Base-by-base conservation (phyloP, 306 rosid genomes). In the Purshia tridentata region DNA sequence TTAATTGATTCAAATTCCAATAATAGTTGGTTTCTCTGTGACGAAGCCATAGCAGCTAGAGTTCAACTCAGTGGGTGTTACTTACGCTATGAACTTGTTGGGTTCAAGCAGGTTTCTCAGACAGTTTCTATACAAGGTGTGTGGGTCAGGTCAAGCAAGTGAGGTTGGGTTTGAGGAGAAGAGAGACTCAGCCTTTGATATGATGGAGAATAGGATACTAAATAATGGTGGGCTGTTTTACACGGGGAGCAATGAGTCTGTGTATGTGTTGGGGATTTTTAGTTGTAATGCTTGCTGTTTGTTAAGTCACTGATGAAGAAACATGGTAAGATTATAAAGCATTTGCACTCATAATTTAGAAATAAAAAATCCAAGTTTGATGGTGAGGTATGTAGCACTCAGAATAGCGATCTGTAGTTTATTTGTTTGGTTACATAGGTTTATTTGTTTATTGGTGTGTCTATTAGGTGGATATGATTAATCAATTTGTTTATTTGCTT, bases 1-100 rank as follows among this genome's bases (percentile, higher is more conserved):
- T n/a, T n/a, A n/a, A n/a, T n/a, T n/a, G n/a, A n/a, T n/a, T n/a
- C n/a, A n/a, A n/a, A n/a, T n/a, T n/a, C n/a, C n/a, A n/a, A n/a
- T n/a, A n/a, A n/a, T n/a, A n/a, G n/a, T n/a, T n/a, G n/a, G n/a
- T n/a, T n/a, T n/a, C 88, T 85, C 15, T 94, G 98, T 55, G 90
- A 81, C 41, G 69, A 77, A 12, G 88, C 85, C 15, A 60, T 78
- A 16, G 97, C 97, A 2, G 95, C 87, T 11, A 67, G 98, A 16
- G 85, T 94, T 39, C 98, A 94, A 81, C 97, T 94, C 52, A 54
- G 62, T 56, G 98, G 96, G 1, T 94, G 98, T 55, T 87, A 89
- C 37, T 42, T 94, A 69, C 79, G 90, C 45, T 94, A 94, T 74
- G 91, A 91, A 81, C 45, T 84, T 6, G 80, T 60, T 5, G 98